Conservation (phyloP, 2,329 filamentous ascomycete species). For the Colletotrichum gloeosporioides region DNA sequence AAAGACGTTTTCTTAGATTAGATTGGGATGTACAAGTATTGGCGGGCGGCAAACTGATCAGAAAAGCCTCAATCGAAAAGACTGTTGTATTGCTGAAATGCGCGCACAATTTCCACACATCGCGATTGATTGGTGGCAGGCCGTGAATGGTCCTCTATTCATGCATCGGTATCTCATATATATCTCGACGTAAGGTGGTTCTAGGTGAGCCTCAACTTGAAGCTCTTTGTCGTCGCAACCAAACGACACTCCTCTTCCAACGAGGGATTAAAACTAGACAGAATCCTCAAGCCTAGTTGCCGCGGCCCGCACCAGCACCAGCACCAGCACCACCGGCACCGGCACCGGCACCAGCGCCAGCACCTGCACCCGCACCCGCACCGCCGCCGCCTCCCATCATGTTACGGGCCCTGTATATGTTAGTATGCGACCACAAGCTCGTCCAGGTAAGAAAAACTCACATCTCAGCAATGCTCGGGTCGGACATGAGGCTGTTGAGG, state of each 20-base stretch:
- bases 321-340: constrained; percentile 29
- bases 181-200: background rate
- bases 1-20: background rate
- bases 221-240: background rate
- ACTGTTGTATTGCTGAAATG: background rate
- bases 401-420: constrained; percentile 44
- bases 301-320: constrained; percentile 29
- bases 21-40: background rate
- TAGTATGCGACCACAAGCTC: background rate
- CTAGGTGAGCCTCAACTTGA: background rate
- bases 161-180: constrained; percentile 2
- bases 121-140: background rate
- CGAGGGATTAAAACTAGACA: background rate
- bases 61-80: background rate
- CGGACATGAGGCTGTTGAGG: constrained; percentile 83
- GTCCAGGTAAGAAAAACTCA: constrained; percentile 54
- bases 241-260: background rate
- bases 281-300: background rate
- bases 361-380: constrained; percentile 22
- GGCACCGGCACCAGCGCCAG: constrained; percentile 27
- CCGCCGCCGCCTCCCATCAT: constrained; percentile 48
- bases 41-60: background rate
- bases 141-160: background rate
- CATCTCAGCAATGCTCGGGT: constrained; percentile 92
- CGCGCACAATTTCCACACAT: background rate